Percentiles rank a stretch among this genome's conserved stretches.
These are phyloP conservation scores for Amborella trichopoda DNA, from an alignment of 164 flowering plant species.

Conservation along the genomic window DNA sequence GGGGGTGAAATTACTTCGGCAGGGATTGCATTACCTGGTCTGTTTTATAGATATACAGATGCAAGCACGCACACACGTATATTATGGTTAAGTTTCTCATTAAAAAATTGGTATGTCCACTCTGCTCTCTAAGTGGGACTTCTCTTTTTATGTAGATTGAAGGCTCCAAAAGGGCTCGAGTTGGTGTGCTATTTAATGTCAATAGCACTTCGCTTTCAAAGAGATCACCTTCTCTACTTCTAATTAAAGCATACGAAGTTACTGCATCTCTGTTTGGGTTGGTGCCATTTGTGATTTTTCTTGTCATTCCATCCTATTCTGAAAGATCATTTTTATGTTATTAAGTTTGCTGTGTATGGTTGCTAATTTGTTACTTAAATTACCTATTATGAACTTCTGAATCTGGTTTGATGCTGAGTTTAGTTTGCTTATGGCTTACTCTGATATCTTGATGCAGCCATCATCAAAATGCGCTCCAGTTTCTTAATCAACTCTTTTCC, in stretches of 20 bases:
- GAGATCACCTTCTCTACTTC: slow-evolving; percentile 25
- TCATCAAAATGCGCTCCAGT: slow-evolving; percentile 52
- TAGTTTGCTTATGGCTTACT: neutral
- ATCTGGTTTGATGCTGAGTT: too few relatives aligned
- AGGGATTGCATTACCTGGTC: slow-evolving; percentile 86
- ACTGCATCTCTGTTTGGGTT: slow-evolving; percentile 65
- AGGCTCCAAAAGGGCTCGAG: slow-evolving; percentile 60
- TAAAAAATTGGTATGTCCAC: too few relatives aligned
- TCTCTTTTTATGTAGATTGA: slow-evolving; percentile 34
- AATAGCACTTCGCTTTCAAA: slow-evolving; percentile 14
- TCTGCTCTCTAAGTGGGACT: too few relatives aligned
- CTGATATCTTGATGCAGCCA: slow-evolving; percentile 36
- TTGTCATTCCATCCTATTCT: neutral
- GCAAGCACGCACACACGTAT: too few relatives aligned
- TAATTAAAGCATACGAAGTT: slow-evolving; percentile 47
- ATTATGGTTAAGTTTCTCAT: too few relatives aligned
- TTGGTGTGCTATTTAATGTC: slow-evolving; percentile 58
- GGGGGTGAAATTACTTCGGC: slow-evolving; percentile 73
- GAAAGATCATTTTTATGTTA: neutral
- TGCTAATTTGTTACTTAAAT: slow-evolving; percentile 4
- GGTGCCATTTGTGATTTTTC: slow-evolving; percentile 9
- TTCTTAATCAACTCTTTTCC: slow-evolving; percentile 62
- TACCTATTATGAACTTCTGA: neutral
- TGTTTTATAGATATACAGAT: too few relatives aligned
- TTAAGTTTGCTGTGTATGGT: neutral